Base-by-base conservation (phyloP, 2,329 filamentous ascomycete genomes). In the Ophiocordyceps camponoti-saundersi region DNA sequence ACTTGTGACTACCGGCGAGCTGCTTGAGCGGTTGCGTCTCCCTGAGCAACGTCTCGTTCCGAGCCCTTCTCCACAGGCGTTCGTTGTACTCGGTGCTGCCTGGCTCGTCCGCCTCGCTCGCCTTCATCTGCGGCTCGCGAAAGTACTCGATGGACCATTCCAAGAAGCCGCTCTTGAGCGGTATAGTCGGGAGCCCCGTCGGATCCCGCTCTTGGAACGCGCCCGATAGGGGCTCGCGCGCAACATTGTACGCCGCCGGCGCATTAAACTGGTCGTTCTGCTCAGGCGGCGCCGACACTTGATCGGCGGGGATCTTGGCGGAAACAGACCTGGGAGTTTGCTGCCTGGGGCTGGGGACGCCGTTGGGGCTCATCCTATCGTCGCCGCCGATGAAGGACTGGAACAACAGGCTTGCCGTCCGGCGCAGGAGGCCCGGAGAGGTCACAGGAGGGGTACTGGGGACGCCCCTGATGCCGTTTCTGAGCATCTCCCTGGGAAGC, bases 61-160 rank as follows among this genome's bases (percentile, higher is more conserved):
- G 82, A 48, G 88, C 84, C 51, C 92, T 77, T 52, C 90, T 76
- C 92, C 92, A 98, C 2, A 98, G 70, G 16, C 92, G 80, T 59
- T 92, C 83, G 56, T 98, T 98, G 65, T 96, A 98, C 61, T 96
- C 89, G 16, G 85, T 85, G 57, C 88, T 95, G 32, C 92, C 92
- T 15, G 92, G 92, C 59, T 98, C 92, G 56, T 98, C 92, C 22
- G 89, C 85, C 61, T 98, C 92, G 48, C 85, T 89, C 3, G 87
- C 82, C 59, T 92, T 93, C 92, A 98, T 96, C 64, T 98, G 92
- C 30, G 92, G 92, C 62, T 96, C 89, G 29, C 89, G 85, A 72
- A 96, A 98, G 61, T 98, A 96, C 62, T 90, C 90, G 42, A 92
- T 88, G 4, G 89, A 95, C 89, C 90, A 98, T 52, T 95, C 86